Evolutionary conservation across 106 monocot species (phyloP).

Genomic region (Gastrodia elata): DNA sequence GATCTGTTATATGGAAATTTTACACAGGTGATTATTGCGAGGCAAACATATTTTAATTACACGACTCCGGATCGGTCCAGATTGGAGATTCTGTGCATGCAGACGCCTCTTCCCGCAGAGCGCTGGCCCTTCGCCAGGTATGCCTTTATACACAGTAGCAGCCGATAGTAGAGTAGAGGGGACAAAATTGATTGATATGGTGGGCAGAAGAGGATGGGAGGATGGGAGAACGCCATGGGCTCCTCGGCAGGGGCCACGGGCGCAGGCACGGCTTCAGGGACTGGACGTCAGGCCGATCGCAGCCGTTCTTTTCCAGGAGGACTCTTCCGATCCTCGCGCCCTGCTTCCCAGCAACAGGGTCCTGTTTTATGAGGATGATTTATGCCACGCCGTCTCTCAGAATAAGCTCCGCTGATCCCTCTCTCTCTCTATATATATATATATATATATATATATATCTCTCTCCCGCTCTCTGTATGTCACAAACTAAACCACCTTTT

Average conservation of each 20-base stretch:
- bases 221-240: constrained; percentile 69
- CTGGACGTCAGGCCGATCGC: constrained; percentile 68
- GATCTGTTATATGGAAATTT: background rate
- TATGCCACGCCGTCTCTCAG: constrained; percentile 87
- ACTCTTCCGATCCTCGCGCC: constrained; percentile 23
- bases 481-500: no score
- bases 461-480: no score
- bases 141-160: constrained; percentile 19
- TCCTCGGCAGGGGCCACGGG: constrained; percentile 48
- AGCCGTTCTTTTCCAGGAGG: constrained; percentile 76
- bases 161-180: no score
- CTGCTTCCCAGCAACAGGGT: constrained; percentile 53
- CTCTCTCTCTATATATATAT: no score
- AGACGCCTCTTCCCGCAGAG: constrained; percentile 59
- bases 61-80: constrained; percentile 76
- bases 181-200: no score
- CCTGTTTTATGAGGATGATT: constrained; percentile 77
- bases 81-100: constrained; percentile 57
- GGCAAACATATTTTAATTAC: constrained; percentile 70
- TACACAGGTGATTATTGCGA: constrained; percentile 57
- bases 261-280: constrained; percentile 22
- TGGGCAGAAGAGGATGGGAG: no score
- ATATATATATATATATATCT: no score
- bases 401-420: constrained; percentile 77
- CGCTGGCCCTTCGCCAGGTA: constrained; percentile 89